phyloP scores from a whole-genome alignment of 2,329 filamentous ascomycete species.

The Ophiocordyceps robertsii region DNA sequence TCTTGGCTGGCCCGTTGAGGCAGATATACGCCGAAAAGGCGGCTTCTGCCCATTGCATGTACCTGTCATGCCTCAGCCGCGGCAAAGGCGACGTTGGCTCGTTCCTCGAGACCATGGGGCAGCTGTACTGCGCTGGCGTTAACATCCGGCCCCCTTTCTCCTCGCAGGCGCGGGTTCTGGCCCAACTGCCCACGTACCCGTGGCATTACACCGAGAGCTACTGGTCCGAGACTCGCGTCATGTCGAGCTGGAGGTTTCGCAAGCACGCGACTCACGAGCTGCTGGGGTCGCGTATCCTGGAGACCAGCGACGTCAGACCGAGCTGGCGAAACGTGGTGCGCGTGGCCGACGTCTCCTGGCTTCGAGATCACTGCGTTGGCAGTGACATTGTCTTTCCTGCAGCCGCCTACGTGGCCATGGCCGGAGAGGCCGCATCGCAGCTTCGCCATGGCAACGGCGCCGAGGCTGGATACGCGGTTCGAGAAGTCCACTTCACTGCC shows the following conservation, averaged over 20 bases:
- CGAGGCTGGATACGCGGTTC: no score
- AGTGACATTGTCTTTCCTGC: slow-evolving; percentile 27
- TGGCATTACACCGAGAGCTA: slow-evolving; percentile 6
- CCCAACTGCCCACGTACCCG: slow-evolving; percentile 6
- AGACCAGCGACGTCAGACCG: slow-evolving; percentile 5
- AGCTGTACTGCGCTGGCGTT: no score
- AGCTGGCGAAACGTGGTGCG: slow-evolving; percentile 10
- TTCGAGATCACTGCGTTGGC: slow-evolving; percentile 29
- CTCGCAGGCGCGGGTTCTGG: neutral
- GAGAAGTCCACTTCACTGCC: no score
- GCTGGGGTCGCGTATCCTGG: slow-evolving; percentile 6
- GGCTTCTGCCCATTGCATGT: no score
- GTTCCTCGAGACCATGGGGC: no score
- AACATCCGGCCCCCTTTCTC: no score
- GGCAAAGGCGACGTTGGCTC: no score
- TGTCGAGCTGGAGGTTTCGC: slow-evolving; percentile 2
- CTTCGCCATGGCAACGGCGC: no score
- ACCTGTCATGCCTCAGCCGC: no score
- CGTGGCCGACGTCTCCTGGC: slow-evolving; percentile 18
- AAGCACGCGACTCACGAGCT: slow-evolving; percentile 5
- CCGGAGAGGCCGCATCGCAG: slow-evolving; percentile 10
- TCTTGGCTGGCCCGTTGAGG: no score
- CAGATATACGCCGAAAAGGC: no score
- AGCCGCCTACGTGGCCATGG: slow-evolving; percentile 22
- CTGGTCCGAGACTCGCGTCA: slow-evolving; percentile 5